A percentile compares a stretch with the other conserved stretches of the same genome.
These are phyloP conservation scores for Pneumocystis sp. DNA, from an alignment of 1,139 yeast genomes.

Conservation along the genomic window DNA sequence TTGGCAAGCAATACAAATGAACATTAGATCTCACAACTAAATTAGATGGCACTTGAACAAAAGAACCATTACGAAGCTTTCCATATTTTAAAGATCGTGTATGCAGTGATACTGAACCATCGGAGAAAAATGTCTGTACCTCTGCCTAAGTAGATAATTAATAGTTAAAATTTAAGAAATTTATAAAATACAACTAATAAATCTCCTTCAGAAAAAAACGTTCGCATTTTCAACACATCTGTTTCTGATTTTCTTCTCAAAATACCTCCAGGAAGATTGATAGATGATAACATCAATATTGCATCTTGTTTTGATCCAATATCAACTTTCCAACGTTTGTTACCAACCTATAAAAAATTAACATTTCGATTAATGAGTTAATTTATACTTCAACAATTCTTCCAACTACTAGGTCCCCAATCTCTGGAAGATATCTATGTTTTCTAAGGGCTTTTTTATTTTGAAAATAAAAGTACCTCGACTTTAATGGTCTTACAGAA, in stretches of 20 bases:
- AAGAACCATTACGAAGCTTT: constrained; percentile 79
- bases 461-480: constrained; percentile 37
- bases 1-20: constrained; percentile 77
- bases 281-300: constrained; percentile 81
- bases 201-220: constrained; percentile 92
- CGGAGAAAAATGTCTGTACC: constrained; percentile 76
- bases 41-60: constrained; percentile 66
- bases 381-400: constrained; percentile 52
- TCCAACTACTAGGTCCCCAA: constrained; percentile 93
- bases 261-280: constrained; percentile 94
- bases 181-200: constrained; percentile 38
- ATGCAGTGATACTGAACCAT: constrained; percentile 87
- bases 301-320: constrained; percentile 92
- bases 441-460: neutral
- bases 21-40: constrained; percentile 70
- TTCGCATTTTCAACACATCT: constrained; percentile 93
- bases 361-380: neutral
- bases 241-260: constrained; percentile 83
- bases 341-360: constrained; percentile 39
- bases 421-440: constrained; percentile 47
- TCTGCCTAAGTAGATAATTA: constrained; percentile 40
- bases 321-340: constrained; percentile 91
- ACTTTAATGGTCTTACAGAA: constrained; percentile 73
- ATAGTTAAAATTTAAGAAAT: neutral
- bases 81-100: constrained; percentile 93